These are phyloP conservation scores for Neurospora sp. DNA, from an alignment of 495 filamentous ascomycete species.

Conservation along the genomic window DNA sequence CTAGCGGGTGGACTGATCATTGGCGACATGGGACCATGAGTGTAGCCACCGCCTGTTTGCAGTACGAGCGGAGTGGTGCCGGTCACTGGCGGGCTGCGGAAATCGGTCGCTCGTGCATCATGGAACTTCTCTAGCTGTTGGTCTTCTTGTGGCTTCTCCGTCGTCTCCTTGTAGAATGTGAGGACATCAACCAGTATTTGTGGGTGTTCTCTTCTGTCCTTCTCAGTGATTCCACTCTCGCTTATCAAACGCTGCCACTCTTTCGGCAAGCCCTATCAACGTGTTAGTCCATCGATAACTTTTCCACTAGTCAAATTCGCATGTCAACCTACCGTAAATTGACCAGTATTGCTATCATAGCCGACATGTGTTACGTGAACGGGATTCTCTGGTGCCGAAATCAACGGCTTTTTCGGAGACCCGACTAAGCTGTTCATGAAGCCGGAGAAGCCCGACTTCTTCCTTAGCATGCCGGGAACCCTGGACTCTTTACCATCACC, in stretches of 20 bases:
- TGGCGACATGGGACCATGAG: conserved; percentile 45
- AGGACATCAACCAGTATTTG: conserved; percentile 92
- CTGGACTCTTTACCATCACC: conserved; percentile 63
- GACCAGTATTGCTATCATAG: conserved; percentile 91
- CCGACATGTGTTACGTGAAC: conserved; percentile 97
- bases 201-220: conserved; percentile 90
- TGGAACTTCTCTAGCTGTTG: conserved; percentile 94
- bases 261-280: conserved; percentile 72
- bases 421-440: conserved; percentile 91
- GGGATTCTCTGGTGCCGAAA: conserved; percentile 92
- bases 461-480: conserved; percentile 51
- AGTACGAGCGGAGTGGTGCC: conserved; percentile 36
- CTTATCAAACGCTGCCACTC: conserved; percentile 96
- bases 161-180: conserved; percentile 90
- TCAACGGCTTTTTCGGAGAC: conserved; percentile 80
- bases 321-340: conserved; percentile 75
- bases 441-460: conserved; percentile 90
- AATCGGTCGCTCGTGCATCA: conserved; percentile 57
- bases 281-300: conserved; percentile 20
- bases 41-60: conserved; percentile 22
- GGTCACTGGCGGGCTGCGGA: conserved; percentile 35
- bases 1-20: conserved; percentile 77
- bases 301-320: neutral
- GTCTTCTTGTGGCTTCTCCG: conserved; percentile 68
- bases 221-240: conserved; percentile 92